Conservation (phyloP, 345 rosid genomes). For the Euphorbia pulcherrima region DNA sequence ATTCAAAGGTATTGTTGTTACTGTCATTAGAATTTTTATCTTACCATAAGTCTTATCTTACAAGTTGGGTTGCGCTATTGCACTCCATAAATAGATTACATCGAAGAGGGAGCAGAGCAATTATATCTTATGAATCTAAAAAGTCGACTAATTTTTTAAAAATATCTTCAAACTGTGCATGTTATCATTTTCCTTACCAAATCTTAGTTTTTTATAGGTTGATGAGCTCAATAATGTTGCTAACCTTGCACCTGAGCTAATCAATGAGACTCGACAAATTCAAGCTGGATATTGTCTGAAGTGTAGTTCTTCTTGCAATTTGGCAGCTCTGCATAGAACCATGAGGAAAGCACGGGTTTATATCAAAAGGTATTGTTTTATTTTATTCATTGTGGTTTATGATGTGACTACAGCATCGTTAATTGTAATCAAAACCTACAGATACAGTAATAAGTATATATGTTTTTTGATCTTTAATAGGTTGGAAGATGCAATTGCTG, state of each 20-base stretch:
- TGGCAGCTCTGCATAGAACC: slow-evolving; percentile 39
- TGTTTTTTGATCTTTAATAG: slow-evolving; percentile 33
- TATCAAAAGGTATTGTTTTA: slow-evolving; percentile 43
- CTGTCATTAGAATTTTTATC: slow-evolving; percentile 10
- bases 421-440: not conserved
- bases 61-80: not conserved
- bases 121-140: not conserved
- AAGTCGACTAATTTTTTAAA: not conserved
- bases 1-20: slow-evolving; percentile 37
- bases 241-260: slow-evolving; percentile 26
- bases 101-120: not conserved
- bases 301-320: slow-evolving; percentile 48
- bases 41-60: not conserved
- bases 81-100: not conserved
- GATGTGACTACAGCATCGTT: not conserved
- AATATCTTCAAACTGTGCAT: no score
- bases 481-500: slow-evolving; percentile 43
- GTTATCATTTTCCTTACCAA: not conserved
- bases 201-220: slow-evolving; percentile 28
- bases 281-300: slow-evolving; percentile 54
- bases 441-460: not conserved
- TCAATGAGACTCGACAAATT: slow-evolving; percentile 21
- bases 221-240: slow-evolving; percentile 28
- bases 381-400: not conserved
- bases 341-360: slow-evolving; percentile 48